Percentiles rank a stretch among this genome's conserved stretches.
phyloP scores from a whole-genome alignment of 305 asterid genomes.

The Plantago coronopus region DNA sequence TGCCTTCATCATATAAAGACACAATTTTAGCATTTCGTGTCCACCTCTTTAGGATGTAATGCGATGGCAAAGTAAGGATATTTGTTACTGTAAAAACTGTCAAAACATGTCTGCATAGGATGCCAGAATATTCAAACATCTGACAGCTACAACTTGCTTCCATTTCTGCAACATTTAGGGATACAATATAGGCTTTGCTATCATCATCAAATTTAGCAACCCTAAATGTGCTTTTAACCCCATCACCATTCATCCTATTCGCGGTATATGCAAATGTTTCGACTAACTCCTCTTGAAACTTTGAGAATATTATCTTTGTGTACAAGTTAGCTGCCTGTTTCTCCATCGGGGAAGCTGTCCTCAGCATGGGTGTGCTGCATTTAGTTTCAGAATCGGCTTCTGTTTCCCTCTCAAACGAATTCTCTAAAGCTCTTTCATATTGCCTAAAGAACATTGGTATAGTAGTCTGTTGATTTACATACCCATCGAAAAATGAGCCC shows the following conservation, averaged over 20 bases:
- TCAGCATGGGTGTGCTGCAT: conserved; percentile 56
- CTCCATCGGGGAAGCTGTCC: conserved; percentile 91
- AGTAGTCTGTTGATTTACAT: conserved; percentile 70
- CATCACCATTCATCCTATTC: conserved; percentile 69
- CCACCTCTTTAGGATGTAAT: conserved; percentile 79
- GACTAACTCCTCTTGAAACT: conserved; percentile 83
- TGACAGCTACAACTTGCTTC: conserved; percentile 76
- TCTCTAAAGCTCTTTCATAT: conserved; percentile 80
- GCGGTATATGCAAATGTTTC: conserved; percentile 91
- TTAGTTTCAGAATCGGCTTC: conserved; percentile 76
- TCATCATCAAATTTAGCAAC: conserved; percentile 85
- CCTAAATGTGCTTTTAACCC: conserved; percentile 56
- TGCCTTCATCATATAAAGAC: conserved; percentile 40
- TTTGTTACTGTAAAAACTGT: conserved; percentile 87
- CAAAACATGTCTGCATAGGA: conserved; percentile 75
- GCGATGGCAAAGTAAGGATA: conserved; percentile 73
- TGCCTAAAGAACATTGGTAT: conserved; percentile 81
- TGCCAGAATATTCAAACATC: conserved; percentile 80
- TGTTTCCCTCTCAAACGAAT: conserved; percentile 69
- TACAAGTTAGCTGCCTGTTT: conserved; percentile 70
- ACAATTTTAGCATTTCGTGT: conserved; percentile 63
- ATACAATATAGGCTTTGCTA: conserved; percentile 56
- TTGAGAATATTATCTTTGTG: conserved; percentile 61
- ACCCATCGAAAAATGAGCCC: conserved; percentile 74
- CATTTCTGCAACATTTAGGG: conserved; percentile 55